A percentile compares a stretch with the other conserved stretches of the same genome.
These are phyloP conservation scores for Chaetoscypha palmicola DNA, from an alignment of 2,329 filamentous ascomycete species.

Conservation along the genomic window DNA sequence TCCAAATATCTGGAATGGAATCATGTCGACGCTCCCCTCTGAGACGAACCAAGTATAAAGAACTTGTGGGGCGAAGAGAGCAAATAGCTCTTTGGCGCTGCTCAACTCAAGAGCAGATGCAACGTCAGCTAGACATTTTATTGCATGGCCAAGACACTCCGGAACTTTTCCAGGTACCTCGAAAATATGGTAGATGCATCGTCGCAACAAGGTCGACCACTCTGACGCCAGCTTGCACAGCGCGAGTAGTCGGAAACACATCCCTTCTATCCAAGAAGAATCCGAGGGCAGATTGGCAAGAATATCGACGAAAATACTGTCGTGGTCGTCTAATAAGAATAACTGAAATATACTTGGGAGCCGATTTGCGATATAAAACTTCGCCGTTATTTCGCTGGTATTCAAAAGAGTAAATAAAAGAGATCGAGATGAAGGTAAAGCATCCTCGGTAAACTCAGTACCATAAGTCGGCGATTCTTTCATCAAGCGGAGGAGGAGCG, in stretches of 20 bases:
- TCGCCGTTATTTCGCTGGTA: constrained; percentile 60
- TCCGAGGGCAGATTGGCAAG: constrained; percentile 72
- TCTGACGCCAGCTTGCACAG: constrained; percentile 69
- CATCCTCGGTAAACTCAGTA: constrained; percentile 16
- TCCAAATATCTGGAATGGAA: constrained; percentile 81
- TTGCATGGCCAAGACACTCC: constrained; percentile 61
- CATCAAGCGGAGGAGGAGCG: constrained; percentile 64
- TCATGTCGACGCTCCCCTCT: constrained; percentile 54
- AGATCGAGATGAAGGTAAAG: constrained; percentile 47
- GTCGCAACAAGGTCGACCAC: constrained; percentile 81
- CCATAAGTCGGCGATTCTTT: constrained; percentile 61
- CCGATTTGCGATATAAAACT: constrained; percentile 64
- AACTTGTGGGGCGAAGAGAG: constrained; percentile 79
- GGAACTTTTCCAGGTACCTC: constrained; percentile 74
- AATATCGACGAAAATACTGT: constrained; percentile 77
- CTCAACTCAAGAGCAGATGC: constrained; percentile 57
- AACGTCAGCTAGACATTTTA: constrained; percentile 61
- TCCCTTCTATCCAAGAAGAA: constrained; percentile 66
- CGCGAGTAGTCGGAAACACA: constrained; percentile 73
- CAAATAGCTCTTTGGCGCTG: constrained; percentile 66
- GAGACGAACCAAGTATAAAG: constrained; percentile 74
- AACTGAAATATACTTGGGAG: constrained; percentile 71
- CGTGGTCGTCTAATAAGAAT: constrained; percentile 77
- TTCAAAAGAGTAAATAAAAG: constrained; percentile 68
- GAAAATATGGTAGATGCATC: constrained; percentile 89